These are phyloP conservation scores for Clonostachys rhizophaga DNA, from an alignment of 2,329 filamentous ascomycete genomes.

Conservation along the genomic window DNA sequence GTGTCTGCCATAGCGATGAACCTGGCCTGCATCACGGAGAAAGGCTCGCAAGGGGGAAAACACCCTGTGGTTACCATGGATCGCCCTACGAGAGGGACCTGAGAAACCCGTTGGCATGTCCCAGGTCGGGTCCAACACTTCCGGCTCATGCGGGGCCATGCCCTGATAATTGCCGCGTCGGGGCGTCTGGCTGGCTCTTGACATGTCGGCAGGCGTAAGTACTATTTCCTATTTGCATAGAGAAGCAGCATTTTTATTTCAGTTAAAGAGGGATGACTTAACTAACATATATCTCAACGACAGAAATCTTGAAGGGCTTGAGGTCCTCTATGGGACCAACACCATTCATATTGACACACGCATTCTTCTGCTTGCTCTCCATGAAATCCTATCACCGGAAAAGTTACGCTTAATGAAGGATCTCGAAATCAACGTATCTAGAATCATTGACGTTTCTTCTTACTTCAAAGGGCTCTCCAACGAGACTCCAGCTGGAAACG, in stretches of 20 bases:
- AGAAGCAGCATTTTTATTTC: not conserved
- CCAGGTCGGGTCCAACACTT: not conserved
- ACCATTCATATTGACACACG: constrained; percentile 2
- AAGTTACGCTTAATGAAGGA: no score
- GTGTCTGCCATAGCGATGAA: constrained; percentile 2
- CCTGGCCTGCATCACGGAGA: not conserved
- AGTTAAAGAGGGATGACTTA: no score
- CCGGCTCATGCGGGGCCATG: not conserved
- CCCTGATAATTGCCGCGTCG: constrained; percentile 2
- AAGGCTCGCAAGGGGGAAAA: not conserved
- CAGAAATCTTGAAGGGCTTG: constrained; percentile 6
- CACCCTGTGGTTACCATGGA: no score
- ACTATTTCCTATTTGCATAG: no score
- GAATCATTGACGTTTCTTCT: no score
- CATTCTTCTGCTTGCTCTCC: no score
- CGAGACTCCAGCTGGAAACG: no score
- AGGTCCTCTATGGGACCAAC: constrained; percentile 7
- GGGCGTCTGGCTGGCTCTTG: constrained; percentile 5
- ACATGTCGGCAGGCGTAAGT: constrained; percentile 5
- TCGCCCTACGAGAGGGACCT: not conserved
- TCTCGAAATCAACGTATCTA: no score
- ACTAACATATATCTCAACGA: not conserved
- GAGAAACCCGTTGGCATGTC: not conserved
- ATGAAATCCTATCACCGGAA: no score
- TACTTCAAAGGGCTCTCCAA: no score